These are phyloP conservation scores for Hamigera avellanea DNA, from an alignment of 495 filamentous ascomycete genomes.

Conservation along the genomic window DNA sequence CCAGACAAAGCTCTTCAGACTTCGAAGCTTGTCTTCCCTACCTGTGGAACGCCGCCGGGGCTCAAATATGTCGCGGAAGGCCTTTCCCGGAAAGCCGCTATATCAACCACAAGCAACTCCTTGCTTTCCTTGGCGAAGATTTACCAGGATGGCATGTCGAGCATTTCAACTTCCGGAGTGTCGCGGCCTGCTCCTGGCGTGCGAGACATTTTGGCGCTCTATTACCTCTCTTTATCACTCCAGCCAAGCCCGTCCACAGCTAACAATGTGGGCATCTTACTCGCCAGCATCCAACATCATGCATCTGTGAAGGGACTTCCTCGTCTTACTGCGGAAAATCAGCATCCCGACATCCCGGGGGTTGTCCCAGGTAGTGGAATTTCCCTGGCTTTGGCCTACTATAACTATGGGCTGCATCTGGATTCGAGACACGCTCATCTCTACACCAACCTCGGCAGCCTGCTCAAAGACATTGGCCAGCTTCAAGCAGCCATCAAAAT, in stretches of 20 bases:
- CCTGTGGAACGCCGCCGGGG: slow-evolving; percentile 72
- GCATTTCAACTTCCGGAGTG: slow-evolving; percentile 46
- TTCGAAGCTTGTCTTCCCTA: slow-evolving; percentile 70
- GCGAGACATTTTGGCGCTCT: slow-evolving; percentile 87
- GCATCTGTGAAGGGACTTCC: slow-evolving; percentile 29
- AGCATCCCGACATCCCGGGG: slow-evolving; percentile 55
- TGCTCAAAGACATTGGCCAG: slow-evolving; percentile 95
- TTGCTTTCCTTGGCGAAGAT: slow-evolving; percentile 94
- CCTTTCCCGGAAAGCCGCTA: slow-evolving; percentile 63
- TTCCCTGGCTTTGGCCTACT: slow-evolving; percentile 81
- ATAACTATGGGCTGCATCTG: slow-evolving; percentile 79
- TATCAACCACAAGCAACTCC: slow-evolving; percentile 93
- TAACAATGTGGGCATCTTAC: slow-evolving; percentile 95
- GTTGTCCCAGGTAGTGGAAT: slow-evolving; percentile 79
- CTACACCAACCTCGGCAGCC: slow-evolving; percentile 90
- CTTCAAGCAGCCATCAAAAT: slow-evolving; percentile 84
- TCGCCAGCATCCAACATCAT: slow-evolving; percentile 85
- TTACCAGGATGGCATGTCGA: slow-evolving; percentile 96
- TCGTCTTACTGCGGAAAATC: slow-evolving; percentile 22
- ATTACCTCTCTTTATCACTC: slow-evolving; percentile 90
- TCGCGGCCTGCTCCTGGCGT: slow-evolving; percentile 60
- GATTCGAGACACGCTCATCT: slow-evolving; percentile 92
- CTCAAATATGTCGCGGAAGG: slow-evolving; percentile 64
- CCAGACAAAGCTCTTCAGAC: slow-evolving; percentile 80
- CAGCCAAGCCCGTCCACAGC: slow-evolving; percentile 96